Evolutionary conservation across 225 moss, liverwort and hornwort species (phyloP).

Genomic region (Marchantia polymorpha): DNA sequence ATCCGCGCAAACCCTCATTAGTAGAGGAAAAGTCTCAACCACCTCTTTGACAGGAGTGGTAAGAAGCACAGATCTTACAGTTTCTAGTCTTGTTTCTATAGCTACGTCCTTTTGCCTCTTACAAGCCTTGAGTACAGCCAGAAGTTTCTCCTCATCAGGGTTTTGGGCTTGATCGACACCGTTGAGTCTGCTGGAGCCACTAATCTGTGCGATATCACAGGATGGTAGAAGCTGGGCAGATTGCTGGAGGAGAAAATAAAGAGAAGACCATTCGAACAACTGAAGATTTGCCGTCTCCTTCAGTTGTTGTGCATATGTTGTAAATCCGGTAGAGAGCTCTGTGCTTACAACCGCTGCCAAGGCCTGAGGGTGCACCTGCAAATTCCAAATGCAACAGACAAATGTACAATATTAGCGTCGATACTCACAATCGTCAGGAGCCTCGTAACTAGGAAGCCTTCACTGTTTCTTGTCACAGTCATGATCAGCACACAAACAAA

Average conservation of each 20-base stretch:
- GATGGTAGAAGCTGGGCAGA: slow-evolving; percentile 27
- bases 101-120: slow-evolving; percentile 31
- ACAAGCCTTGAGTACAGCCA: slow-evolving; percentile 47
- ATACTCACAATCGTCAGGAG: neutral
- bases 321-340: slow-evolving; percentile 47
- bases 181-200: neutral
- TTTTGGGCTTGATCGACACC: neutral
- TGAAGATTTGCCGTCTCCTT: slow-evolving; percentile 20
- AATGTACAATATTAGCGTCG: neutral
- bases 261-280: slow-evolving; percentile 54
- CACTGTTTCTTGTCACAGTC: neutral
- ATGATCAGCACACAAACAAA: neutral
- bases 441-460: neutral
- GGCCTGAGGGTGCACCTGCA: slow-evolving; percentile 68
- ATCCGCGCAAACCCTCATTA: slow-evolving; percentile 49
- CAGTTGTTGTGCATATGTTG: slow-evolving; percentile 19
- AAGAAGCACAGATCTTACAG: slow-evolving; percentile 49
- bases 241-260: slow-evolving; percentile 44
- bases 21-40: slow-evolving; percentile 50
- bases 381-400: neutral
- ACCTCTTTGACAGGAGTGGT: slow-evolving; percentile 46
- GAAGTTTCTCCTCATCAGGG: slow-evolving; percentile 39
- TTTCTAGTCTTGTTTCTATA: slow-evolving; percentile 27
- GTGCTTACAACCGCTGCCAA: slow-evolving; percentile 59
- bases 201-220: neutral